Conservation (phyloP, 2,329 filamentous ascomycete genomes). For the Penicillium sp. region DNA sequence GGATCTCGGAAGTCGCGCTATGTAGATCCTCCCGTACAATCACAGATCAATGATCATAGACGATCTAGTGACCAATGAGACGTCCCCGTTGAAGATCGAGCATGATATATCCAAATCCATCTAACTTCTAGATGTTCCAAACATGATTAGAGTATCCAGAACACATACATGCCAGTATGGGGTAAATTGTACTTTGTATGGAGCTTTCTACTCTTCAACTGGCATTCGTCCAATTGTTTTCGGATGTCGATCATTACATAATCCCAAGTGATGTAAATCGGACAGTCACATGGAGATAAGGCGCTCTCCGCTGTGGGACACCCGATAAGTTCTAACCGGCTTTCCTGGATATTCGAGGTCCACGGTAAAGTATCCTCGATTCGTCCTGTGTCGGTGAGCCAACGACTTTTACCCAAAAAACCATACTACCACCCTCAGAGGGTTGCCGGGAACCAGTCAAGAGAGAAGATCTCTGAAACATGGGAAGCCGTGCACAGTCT, state of each 20-base stretch:
- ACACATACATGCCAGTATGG: neutral
- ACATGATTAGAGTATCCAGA: neutral
- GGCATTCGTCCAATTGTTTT: neutral
- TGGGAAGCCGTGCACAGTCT: slow-evolving; percentile 31
- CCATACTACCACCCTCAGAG: neutral
- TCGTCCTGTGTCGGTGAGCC: neutral
- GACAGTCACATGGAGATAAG: slow-evolving; percentile 10
- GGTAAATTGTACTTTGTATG: neutral
- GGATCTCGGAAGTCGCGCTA: neutral
- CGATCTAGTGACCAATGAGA: slow-evolving; percentile 4
- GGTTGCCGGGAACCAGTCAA: neutral
- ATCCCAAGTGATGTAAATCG: neutral
- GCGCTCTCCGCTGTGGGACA: slow-evolving; percentile 9
- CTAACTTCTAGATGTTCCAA: neutral
- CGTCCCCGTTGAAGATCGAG: neutral
- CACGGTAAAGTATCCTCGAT: neutral
- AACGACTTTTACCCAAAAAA: neutral
- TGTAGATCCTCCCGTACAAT: slow-evolving; percentile 8
- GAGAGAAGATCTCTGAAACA: slow-evolving; percentile 14
- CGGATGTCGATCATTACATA: neutral
- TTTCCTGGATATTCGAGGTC: neutral
- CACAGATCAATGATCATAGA: slow-evolving; percentile 4
- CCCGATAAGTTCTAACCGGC: slow-evolving; percentile 4
- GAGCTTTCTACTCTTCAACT: neutral
- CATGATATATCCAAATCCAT: slow-evolving; percentile 1